Evolutionary conservation across 352 stramenopile species (phyloP).

Genomic region (Phytophthora tentaculata): DNA sequence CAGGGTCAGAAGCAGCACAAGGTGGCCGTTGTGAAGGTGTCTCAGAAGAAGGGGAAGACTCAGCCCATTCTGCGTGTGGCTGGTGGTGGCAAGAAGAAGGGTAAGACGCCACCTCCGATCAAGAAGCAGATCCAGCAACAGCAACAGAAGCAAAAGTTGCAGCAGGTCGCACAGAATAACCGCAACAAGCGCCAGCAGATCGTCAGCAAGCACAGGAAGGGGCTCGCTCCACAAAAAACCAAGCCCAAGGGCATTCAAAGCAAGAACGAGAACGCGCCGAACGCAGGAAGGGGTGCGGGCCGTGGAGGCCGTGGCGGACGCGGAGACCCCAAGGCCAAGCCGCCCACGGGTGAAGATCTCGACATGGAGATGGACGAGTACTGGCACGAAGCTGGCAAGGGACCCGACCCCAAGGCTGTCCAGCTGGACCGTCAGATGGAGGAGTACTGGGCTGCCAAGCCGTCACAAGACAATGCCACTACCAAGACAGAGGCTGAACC

Average conservation of each 20-base stretch:
- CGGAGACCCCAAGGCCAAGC: slow-evolving; percentile 50
- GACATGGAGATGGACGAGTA: slow-evolving; percentile 91
- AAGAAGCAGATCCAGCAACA: slow-evolving; percentile 48
- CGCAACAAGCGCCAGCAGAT: slow-evolving; percentile 77
- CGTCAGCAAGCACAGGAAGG: slow-evolving; percentile 77
- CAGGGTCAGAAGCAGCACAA: slow-evolving; percentile 36
- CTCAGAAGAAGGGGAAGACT: slow-evolving; percentile 35
- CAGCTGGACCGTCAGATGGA: slow-evolving; percentile 90
- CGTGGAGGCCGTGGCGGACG: slow-evolving; percentile 38
- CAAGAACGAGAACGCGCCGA: slow-evolving; percentile 43
- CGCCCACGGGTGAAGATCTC: slow-evolving; percentile 72
- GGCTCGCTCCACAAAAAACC: slow-evolving; percentile 45
- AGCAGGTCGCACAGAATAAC: slow-evolving; percentile 66
- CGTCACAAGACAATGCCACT: slow-evolving; percentile 40
- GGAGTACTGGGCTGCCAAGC: slow-evolving; percentile 89
- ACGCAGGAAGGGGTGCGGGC: slow-evolving; percentile 34
- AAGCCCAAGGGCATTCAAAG: slow-evolving; percentile 46
- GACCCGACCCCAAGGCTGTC: slow-evolving; percentile 81
- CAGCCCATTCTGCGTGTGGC: slow-evolving; percentile 30
- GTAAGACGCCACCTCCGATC: slow-evolving; percentile 8
- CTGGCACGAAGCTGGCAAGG: slow-evolving; percentile 89
- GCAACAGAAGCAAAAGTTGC: slow-evolving; percentile 71
- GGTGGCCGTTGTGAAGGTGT: slow-evolving; percentile 44
- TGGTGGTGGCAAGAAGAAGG: slow-evolving; percentile 36
- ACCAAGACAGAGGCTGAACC: slow-evolving; percentile 28